These are phyloP conservation scores for Dipteronia dyeriana DNA, from an alignment of 345 rosid genomes.

Conservation along the genomic window DNA sequence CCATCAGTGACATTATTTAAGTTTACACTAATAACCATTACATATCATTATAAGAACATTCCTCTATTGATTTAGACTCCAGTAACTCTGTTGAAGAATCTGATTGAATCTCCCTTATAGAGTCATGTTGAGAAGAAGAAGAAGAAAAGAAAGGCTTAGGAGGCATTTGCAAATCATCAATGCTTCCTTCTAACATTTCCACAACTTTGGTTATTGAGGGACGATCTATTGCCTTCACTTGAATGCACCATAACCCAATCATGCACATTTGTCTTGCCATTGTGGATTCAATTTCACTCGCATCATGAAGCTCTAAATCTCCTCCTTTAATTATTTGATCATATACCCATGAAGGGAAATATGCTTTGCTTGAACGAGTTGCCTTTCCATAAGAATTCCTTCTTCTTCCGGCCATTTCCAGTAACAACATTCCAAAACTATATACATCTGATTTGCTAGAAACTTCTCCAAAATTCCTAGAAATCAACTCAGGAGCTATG, in stretches of 20 bases:
- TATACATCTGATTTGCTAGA: slow-evolving; percentile 13
- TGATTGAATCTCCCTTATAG: background rate
- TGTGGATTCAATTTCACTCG: slow-evolving; percentile 12
- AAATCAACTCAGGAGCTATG: too few relatives aligned
- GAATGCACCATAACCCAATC: slow-evolving; percentile 46
- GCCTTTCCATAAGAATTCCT: background rate
- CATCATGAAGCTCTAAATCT: slow-evolving; percentile 27
- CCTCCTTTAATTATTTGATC: slow-evolving; percentile 22
- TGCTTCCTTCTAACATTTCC: slow-evolving; percentile 32
- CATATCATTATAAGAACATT: background rate
- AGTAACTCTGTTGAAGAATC: background rate
- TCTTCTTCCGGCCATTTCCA: slow-evolving; percentile 11
- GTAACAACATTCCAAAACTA: slow-evolving; percentile 7
- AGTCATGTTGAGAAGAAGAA: slow-evolving; percentile 21
- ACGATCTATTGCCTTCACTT: slow-evolving; percentile 30
- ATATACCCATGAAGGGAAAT: slow-evolving; percentile 26
- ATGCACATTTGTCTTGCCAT: slow-evolving; percentile 32
- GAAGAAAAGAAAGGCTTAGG: slow-evolving; percentile 28
- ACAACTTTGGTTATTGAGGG: slow-evolving; percentile 41
- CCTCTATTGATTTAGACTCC: background rate
- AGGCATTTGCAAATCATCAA: slow-evolving; percentile 31
- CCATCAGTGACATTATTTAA: too few relatives aligned
- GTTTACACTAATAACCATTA: too few relatives aligned
- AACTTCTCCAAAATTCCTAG: background rate
- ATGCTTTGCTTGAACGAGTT: background rate